Evolutionary conservation across 331 rosid genomes (phyloP).

Genomic region (Telfairia occidentalis): DNA sequence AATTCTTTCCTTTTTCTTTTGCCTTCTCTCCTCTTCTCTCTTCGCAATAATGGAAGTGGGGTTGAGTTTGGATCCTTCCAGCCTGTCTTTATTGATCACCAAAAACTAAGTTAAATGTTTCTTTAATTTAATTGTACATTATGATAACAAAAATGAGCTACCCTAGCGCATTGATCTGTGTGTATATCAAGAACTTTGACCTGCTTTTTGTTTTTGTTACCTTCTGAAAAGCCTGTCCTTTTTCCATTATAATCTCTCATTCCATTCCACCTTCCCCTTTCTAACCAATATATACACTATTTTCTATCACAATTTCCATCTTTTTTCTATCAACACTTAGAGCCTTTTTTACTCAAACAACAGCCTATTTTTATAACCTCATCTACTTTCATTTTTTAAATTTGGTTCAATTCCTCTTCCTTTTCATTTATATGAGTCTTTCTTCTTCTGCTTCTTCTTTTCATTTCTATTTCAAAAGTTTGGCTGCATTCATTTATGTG

Average conservation of each 20-base stretch:
- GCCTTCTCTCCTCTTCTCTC: constrained; percentile 8
- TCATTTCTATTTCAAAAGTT: too few relatives aligned
- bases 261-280: not conserved
- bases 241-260: not conserved
- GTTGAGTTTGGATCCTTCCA: constrained; percentile 73
- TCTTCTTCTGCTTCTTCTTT: not conserved
- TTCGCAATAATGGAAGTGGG: constrained; percentile 49
- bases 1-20: not conserved
- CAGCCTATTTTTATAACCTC: too few relatives aligned
- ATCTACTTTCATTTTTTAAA: not conserved
- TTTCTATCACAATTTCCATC: not conserved
- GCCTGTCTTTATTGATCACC: constrained; percentile 52
- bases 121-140: not conserved
- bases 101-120: not conserved
- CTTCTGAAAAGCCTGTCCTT: not conserved
- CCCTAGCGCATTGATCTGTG: not conserved
- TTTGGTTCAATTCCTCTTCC: not conserved
- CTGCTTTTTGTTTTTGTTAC: not conserved
- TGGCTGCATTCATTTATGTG: not conserved
- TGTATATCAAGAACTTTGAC: constrained; percentile 9
- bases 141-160: not conserved
- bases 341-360: not conserved
- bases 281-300: not conserved
- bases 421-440: not conserved
- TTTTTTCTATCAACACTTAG: not conserved